Conservation (phyloP, 768 basidiomycete species). For the Dentipellis fragilis region DNA sequence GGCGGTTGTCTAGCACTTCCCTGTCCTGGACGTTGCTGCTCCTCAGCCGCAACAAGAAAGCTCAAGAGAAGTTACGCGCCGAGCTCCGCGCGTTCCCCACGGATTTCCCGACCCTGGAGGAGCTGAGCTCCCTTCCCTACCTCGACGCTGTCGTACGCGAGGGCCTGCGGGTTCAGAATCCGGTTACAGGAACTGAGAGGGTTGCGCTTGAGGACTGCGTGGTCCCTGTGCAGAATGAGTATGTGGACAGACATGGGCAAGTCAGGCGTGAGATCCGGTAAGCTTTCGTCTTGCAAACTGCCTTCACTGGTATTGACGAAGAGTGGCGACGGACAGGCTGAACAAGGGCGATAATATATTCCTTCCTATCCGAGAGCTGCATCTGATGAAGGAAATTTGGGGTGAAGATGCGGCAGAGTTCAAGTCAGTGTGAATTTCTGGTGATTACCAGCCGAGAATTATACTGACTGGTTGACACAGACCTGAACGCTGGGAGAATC, state of each 20-base stretch:
- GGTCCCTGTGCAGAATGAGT: neutral
- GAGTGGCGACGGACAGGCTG: neutral
- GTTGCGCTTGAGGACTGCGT: neutral
- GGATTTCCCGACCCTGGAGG: neutral
- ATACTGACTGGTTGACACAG: conserved; percentile 21
- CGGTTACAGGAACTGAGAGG: neutral
- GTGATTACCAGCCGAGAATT: neutral
- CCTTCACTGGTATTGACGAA: neutral
- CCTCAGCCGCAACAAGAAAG: neutral
- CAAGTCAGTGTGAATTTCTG: neutral
- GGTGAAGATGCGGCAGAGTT: neutral
- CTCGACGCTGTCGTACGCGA: conserved; percentile 2
- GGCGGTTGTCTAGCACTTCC: neutral
- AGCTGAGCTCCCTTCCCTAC: neutral
- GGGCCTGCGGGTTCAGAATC: neutral
- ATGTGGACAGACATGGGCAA: neutral
- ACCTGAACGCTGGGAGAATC: conserved; percentile 52
- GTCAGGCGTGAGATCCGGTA: neutral
- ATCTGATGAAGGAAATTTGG: neutral
- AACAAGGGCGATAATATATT: neutral
- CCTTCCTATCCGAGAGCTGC: neutral
- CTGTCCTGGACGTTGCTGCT: neutral
- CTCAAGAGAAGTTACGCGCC: neutral
- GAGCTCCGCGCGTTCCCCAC: neutral
- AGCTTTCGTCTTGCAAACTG: neutral